phyloP scores from a whole-genome alignment of 257 asterid genomes.

The Solanum corneliomulleri region DNA sequence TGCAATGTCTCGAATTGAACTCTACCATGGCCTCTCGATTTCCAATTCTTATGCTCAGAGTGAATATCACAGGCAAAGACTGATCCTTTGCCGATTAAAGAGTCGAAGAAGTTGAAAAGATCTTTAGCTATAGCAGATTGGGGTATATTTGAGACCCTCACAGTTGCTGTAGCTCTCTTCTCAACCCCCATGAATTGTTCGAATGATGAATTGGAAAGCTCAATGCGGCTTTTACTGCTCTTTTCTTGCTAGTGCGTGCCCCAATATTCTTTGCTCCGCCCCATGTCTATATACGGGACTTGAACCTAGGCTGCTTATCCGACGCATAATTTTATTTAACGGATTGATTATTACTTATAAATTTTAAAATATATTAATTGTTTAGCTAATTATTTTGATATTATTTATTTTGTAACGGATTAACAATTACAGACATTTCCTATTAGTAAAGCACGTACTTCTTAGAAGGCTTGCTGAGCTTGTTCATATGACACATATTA shows the following conservation, averaged over 20 bases:
- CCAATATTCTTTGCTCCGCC: not conserved
- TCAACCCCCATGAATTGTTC: slow-evolving; percentile 18
- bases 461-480: not conserved
- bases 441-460: not conserved
- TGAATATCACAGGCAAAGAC: slow-evolving; percentile 68
- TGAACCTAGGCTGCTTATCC: not conserved
- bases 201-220: not conserved
- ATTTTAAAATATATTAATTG: too few relatives aligned
- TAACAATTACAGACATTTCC: too few relatives aligned
- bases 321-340: not conserved
- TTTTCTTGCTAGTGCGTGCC: not conserved
- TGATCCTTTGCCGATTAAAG: slow-evolving; percentile 37
- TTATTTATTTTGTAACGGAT: too few relatives aligned
- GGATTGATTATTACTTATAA: not conserved
- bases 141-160: slow-evolving; percentile 47
- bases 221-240: not conserved
- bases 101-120: slow-evolving; percentile 39
- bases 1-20: slow-evolving; percentile 58
- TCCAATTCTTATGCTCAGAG: slow-evolving; percentile 75
- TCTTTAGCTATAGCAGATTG: slow-evolving; percentile 41
- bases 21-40: slow-evolving; percentile 77
- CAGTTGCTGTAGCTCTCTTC: slow-evolving; percentile 39
- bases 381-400: not conserved
- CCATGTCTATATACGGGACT: not conserved
- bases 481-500: rapidly evolving